These are phyloP conservation scores for Asterophora parasitica DNA, from an alignment of 768 basidiomycete genomes.

Conservation along the genomic window DNA sequence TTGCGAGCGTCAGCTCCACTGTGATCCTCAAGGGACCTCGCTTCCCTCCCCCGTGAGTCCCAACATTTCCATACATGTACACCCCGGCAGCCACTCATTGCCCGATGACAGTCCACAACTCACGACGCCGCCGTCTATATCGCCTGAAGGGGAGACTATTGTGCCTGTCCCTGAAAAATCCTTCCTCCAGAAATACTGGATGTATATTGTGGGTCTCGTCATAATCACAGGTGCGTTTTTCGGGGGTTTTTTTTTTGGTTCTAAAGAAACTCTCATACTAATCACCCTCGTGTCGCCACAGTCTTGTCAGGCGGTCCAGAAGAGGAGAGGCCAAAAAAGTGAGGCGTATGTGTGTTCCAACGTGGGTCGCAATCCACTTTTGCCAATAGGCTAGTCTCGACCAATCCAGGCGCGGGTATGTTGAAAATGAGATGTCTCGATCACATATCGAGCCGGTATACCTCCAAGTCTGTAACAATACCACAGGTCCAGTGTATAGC, in stretches of 20 bases:
- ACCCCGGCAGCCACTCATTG: neutral
- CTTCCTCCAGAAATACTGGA: constrained; percentile 89
- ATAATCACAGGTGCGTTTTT: constrained; percentile 55
- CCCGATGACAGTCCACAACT: constrained; percentile 52
- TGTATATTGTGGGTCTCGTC: constrained; percentile 63
- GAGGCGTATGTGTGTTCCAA: neutral
- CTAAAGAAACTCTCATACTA: neutral
- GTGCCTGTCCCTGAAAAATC: constrained; percentile 62
- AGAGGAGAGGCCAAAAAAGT: constrained; percentile 30
- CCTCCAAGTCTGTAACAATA: neutral
- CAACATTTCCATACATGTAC: neutral
- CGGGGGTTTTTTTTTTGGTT: neutral
- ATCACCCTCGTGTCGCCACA: neutral
- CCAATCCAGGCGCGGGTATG: neutral
- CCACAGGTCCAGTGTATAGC: no score
- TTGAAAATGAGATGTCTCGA: no score
- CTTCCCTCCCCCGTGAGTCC: constrained; percentile 54
- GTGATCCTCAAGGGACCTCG: constrained; percentile 39
- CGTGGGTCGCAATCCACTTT: neutral
- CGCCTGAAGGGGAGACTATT: constrained; percentile 60
- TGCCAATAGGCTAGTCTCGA: neutral
- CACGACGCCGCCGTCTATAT: constrained; percentile 61
- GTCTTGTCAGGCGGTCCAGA: constrained; percentile 34
- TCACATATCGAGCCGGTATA: neutral
- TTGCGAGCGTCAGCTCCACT: constrained; percentile 46